Evolutionary conservation across 164 flowering plant species (phyloP), one percentile per base, ranked within the genome.

Genomic region (Chimonanthus praecox): DNA sequence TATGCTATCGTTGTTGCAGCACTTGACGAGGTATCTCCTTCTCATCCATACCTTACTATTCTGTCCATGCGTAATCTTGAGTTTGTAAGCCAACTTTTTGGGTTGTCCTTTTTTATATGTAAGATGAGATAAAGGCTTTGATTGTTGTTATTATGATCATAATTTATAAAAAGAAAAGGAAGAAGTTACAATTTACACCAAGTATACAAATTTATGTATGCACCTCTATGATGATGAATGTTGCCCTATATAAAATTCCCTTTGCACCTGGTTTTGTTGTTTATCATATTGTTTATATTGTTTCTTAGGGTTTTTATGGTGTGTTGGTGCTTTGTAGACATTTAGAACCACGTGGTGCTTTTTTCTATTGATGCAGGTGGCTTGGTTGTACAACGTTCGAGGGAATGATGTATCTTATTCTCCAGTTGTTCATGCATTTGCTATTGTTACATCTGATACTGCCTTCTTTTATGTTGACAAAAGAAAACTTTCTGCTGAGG

Each of bases 341-440:
- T 6, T 51, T 54, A 47, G 47, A n/a, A 16, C 48, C 11, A 48
- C n/a, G 33, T 43, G 50, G 13, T 11, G 10, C 18, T 48, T 60
- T 61, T 9, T 68, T 61, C 11, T 44, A 61, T 48, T 49, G 33
- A 6, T 82, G 68, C 87, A 95, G 99, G 98, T 96, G 81, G 99
- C 97, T 75, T 96, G 99, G 98, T 76, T 96, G 77, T 96, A 86
- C 73, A 96, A 94, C 76, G 77, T 96, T 49, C 97, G 98, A 48
- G 99, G 99, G 68, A 80, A 49, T 83, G 97, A 96, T 86, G 97
- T 96, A 45, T 75, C 95, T 44, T 94, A 96, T 75, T 82, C 83
- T 80, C 98, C 99, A 16, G 97, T 94, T 79, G 94, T 92, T 79
- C 98, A 94, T 87, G 91, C 98, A 68, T 94, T 82, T 86, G 95